Evolutionary conservation across 2,329 filamentous ascomycete species (phyloP).

Genomic region (Penicillium capsulatum): DNA sequence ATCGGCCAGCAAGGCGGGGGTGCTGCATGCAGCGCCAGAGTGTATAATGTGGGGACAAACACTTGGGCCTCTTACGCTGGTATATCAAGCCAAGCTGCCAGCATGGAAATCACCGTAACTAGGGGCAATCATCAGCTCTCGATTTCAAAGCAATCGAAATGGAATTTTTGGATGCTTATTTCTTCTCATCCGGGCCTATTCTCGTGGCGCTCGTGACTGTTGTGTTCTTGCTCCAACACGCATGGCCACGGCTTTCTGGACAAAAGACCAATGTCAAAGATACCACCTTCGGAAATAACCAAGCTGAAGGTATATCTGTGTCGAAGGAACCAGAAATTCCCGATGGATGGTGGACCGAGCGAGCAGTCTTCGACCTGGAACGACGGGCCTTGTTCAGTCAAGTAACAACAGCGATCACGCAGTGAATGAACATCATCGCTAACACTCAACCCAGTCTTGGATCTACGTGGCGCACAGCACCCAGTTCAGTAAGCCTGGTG

Average conservation of each 20-base stretch:
- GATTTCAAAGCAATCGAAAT: slow-evolving; percentile 4
- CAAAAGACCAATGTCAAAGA: slow-evolving; percentile 1
- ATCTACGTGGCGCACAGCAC: slow-evolving; percentile 37
- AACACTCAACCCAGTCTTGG: slow-evolving; percentile 28
- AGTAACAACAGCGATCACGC: slow-evolving; percentile 21
- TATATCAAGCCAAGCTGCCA: too few relatives aligned
- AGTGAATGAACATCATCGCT: background rate
- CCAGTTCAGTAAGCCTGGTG: slow-evolving; percentile 51
- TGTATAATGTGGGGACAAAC: slow-evolving; percentile 16
- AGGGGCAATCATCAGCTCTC: background rate
- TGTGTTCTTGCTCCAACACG: slow-evolving; percentile 8
- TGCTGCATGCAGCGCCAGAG: slow-evolving; percentile 4
- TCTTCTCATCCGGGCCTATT: slow-evolving; percentile 9
- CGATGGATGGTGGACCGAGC: slow-evolving; percentile 37
- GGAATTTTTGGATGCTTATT: slow-evolving; percentile 15
- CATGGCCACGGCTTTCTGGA: slow-evolving; percentile 12
- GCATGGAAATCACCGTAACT: too few relatives aligned
- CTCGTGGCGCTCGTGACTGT: slow-evolving; percentile 14
- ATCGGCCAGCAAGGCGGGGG: slow-evolving; percentile 6
- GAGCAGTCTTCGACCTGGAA: slow-evolving; percentile 47
- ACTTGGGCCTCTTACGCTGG: too few relatives aligned
- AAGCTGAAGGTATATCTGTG: slow-evolving; percentile 17
- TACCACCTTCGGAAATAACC: background rate
- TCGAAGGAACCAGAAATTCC: slow-evolving; percentile 43
- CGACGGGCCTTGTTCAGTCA: slow-evolving; percentile 49